These are phyloP conservation scores for Silene latifolia DNA, from an alignment of 148 eudicot species.

Conservation along the genomic window DNA sequence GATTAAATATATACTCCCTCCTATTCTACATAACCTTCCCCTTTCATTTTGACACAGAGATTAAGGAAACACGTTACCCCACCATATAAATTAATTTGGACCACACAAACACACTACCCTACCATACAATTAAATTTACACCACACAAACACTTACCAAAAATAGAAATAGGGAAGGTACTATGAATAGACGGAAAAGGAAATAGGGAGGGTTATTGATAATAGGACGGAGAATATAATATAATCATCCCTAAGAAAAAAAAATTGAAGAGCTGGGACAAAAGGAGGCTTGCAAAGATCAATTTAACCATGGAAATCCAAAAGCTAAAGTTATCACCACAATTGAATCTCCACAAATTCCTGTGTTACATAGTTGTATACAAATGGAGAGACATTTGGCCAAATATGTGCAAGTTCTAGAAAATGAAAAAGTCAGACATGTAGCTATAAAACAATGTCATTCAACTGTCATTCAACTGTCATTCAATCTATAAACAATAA, in stretches of 20 bases:
- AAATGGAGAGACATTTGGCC: not conserved
- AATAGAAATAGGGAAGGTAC: too few relatives aligned
- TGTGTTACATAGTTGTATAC: not conserved
- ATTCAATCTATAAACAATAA: not conserved
- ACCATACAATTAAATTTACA: too few relatives aligned
- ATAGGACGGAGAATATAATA: not conserved
- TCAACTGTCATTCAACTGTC: not conserved
- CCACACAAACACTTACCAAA: too few relatives aligned
- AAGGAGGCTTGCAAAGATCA: not conserved
- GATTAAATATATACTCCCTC: not conserved
- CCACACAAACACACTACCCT: too few relatives aligned
- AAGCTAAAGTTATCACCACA: not conserved
- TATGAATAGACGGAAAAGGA: too few relatives aligned
- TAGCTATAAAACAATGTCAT: not conserved
- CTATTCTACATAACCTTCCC: too few relatives aligned
- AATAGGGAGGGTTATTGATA: too few relatives aligned
- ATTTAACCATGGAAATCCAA: not conserved
- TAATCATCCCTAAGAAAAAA: not conserved
- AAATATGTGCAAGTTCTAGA: not conserved
- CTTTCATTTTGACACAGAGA: too few relatives aligned
- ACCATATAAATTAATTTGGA: too few relatives aligned
- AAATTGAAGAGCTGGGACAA: not conserved
- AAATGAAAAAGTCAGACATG: not conserved
- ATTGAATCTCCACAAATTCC: not conserved
- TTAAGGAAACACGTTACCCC: too few relatives aligned